Evolutionary conservation across 495 filamentous ascomycete genomes (phyloP).

Genomic region (Penicillium flavigenum): DNA sequence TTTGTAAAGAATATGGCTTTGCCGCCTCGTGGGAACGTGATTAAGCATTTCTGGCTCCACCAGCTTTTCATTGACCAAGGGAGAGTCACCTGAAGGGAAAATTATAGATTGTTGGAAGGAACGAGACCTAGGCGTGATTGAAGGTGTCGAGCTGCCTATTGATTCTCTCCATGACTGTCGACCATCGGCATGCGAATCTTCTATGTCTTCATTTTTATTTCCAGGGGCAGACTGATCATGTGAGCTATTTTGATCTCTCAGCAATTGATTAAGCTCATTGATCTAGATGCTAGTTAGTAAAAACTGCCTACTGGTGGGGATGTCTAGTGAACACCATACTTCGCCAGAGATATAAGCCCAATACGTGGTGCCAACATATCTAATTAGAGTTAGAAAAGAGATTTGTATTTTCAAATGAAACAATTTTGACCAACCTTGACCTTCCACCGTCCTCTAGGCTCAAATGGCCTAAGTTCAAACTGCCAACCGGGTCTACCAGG

Average conservation of each 20-base stretch:
- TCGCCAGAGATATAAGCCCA: conserved; percentile 54
- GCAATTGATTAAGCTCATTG: conserved; percentile 48
- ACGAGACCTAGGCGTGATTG: conserved; percentile 12
- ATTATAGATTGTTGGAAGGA: conserved; percentile 43
- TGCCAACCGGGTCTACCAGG: conserved; percentile 46
- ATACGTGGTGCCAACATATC: conserved; percentile 53
- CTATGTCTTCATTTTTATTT: conserved; percentile 23
- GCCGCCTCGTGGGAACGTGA: conserved; percentile 44
- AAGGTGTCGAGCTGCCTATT: conserved; percentile 17
- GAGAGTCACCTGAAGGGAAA: conserved; percentile 41
- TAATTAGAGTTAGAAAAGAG: conserved; percentile 19
- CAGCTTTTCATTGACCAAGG: conserved; percentile 33
- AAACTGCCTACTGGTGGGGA: not conserved
- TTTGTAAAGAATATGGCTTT: conserved; percentile 49
- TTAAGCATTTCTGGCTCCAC: conserved; percentile 49
- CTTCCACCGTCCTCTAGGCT: conserved; percentile 48
- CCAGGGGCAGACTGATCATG: conserved; percentile 32
- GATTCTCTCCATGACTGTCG: conserved; percentile 27
- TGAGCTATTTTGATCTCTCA: conserved; percentile 44
- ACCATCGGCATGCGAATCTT: conserved; percentile 13
- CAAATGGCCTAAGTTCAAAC: conserved; percentile 48
- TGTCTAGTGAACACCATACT: conserved; percentile 25
- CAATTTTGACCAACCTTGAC: conserved; percentile 36
- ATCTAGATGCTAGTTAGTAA: conserved; percentile 30
- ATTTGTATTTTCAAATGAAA: not conserved